Evolutionary conservation across 306 rosid genomes (phyloP), one percentile per base, ranked within the genome.

Genomic region (Lathyrus tuberosus): DNA sequence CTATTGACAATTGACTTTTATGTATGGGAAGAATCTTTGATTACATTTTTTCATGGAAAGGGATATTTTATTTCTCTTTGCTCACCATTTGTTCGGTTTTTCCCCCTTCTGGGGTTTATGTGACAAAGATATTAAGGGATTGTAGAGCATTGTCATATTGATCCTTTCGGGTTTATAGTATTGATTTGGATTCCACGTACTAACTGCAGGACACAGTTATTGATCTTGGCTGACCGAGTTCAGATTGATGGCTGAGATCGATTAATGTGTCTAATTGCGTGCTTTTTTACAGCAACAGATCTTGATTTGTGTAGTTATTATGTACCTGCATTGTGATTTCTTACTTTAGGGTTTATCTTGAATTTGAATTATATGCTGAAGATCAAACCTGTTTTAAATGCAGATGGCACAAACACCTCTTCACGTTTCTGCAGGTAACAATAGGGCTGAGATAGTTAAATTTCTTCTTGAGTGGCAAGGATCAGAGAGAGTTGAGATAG

Each of bases 361-460:
- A 53, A 63, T 24, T 41, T 44, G 28, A 40, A 51, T 48, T 44
- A 47, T 59, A 67, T 61, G 13, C 65, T 51, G 77, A 64, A 28
- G 78, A 43, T 65, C 18, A 20, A 43, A 61, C 37, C 56, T 62
- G 49, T 71, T 60, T 47, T 48, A 37, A 49, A 81, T 82, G 78
- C 85, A 92, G 98, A 92, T 92, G 96, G 91, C 81, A 43, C 89
- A 92, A 80, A 92, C 96, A 51, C 98, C 98, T 8, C 96, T 92
- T 64, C 98, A 92, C 74, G 90, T 90, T 43, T 71, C 96, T 72
- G 89, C 97, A 8, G 99, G 97, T 66, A 72, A 89, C 74, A 87
- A 95, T 73, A 86, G 79, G 85, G 58, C 78, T 12, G 97, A 84
- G 20, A 77, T 95, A 63, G 91, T 95, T 74, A 87, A 89, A 69